phyloP scores from a whole-genome alignment of 305 asterid genomes.

The Withania somnifera region DNA sequence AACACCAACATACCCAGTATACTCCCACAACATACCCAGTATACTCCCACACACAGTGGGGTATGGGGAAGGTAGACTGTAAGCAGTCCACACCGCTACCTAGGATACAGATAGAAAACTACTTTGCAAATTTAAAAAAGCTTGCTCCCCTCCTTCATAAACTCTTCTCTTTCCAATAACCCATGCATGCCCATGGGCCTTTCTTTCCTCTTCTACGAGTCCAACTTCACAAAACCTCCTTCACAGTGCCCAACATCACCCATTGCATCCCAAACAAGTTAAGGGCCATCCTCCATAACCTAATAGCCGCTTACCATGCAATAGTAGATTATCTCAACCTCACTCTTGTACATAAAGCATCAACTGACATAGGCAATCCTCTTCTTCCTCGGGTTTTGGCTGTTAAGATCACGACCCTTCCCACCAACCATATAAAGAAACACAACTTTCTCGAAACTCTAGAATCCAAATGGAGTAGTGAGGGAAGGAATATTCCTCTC shows the following conservation, averaged over 20 bases:
- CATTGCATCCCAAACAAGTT: neutral
- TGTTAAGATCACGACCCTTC: neutral
- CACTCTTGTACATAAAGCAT: neutral
- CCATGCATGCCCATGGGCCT: neutral
- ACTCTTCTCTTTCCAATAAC: neutral
- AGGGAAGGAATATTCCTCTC: neutral
- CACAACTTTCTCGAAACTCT: neutral
- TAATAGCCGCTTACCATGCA: neutral
- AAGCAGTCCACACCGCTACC: too few relatives aligned
- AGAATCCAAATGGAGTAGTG: neutral
- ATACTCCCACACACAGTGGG: too few relatives aligned
- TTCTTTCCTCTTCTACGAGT: neutral
- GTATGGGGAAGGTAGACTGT: too few relatives aligned
- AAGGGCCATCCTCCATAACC: neutral
- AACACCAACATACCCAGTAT: too few relatives aligned
- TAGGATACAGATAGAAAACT: too few relatives aligned
- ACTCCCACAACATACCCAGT: too few relatives aligned
- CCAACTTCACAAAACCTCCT: neutral
- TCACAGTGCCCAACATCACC: neutral
- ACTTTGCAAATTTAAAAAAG: neutral
- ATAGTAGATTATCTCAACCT: neutral
- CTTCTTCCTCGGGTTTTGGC: neutral
- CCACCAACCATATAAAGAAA: neutral
- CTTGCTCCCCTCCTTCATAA: neutral
- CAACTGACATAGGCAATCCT: neutral